Evolutionary conservation across 768 basidiomycete genomes (phyloP).

Genomic region (Hirschioporus abietinus): DNA sequence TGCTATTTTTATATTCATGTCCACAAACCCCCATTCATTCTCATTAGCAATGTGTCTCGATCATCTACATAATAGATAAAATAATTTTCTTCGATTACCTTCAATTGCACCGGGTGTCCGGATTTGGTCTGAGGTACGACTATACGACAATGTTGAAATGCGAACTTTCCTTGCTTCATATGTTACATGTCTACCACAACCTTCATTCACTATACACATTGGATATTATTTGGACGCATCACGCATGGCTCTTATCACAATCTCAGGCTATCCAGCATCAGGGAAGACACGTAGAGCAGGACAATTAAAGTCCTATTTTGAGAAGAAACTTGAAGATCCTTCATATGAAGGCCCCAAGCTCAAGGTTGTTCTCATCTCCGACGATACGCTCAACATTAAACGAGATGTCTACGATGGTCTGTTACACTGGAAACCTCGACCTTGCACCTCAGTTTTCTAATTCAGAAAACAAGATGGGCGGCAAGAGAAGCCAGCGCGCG

Average conservation of each 20-base stretch:
- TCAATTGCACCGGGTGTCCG: neutral
- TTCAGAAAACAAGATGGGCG: conserved; percentile 48
- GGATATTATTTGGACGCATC: neutral
- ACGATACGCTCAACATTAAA: conserved; percentile 60
- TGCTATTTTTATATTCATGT: neutral
- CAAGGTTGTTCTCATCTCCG: conserved; percentile 55
- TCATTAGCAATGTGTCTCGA: neutral
- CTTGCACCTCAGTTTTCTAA: conserved; percentile 1
- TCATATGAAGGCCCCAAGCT: conserved; percentile 48
- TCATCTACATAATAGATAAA: neutral
- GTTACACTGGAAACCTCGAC: conserved; percentile 15
- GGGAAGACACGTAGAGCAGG: conserved; percentile 77
- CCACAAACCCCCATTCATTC: neutral
- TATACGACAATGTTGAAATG: neutral
- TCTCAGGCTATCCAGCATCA: conserved; percentile 82
- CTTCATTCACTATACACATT: neutral
- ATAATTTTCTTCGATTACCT: neutral
- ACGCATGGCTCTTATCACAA: conserved; percentile 85
- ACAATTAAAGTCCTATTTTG: conserved; percentile 57
- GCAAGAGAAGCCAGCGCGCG: conserved; percentile 86
- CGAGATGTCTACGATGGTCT: conserved; percentile 72
- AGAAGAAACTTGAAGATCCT: conserved; percentile 41
- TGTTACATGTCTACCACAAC: neutral
- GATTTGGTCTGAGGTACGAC: neutral
- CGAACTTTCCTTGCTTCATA: neutral